These are phyloP conservation scores for Petasospora fabianii DNA, from an alignment of 1,139 yeast species.

Conservation along the genomic window DNA sequence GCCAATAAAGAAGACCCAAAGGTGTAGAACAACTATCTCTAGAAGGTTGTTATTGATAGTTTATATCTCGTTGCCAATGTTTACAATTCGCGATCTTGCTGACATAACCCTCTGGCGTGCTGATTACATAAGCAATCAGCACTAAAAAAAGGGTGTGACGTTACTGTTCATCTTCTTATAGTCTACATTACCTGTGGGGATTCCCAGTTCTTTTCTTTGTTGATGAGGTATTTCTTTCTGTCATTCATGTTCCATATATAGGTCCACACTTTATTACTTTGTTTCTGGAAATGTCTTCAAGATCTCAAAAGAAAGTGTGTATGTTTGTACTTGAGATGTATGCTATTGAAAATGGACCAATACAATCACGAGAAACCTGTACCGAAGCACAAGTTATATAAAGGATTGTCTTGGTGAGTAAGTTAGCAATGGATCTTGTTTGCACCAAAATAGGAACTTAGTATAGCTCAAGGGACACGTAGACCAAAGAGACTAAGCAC, in stretches of 20 bases:
- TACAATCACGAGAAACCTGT: conserved; percentile 17
- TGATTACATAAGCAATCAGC: too few species aligned
- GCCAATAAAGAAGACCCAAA: too few species aligned
- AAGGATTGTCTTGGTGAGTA: conserved; percentile 64
- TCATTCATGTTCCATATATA: too few species aligned
- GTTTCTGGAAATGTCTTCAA: background rate
- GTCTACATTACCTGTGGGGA: too few species aligned
- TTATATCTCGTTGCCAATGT: background rate
- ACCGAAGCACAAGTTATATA: conserved; percentile 21
- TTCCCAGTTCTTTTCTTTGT: too few species aligned
- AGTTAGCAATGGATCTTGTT: conserved; percentile 71
- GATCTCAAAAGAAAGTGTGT: background rate
- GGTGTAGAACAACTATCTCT: too few species aligned
- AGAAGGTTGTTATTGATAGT: background rate
- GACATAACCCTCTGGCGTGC: too few species aligned
- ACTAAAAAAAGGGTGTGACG: too few species aligned
- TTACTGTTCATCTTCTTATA: too few species aligned
- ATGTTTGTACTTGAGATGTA: conserved; percentile 27
- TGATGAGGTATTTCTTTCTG: too few species aligned
- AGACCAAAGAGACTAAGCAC: conserved; percentile 55
- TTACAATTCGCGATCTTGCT: too few species aligned
- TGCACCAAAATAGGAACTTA: conserved; percentile 95
- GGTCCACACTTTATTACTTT: background rate
- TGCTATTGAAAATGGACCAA: conserved; percentile 54
- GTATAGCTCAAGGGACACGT: conserved; percentile 40